These are phyloP conservation scores for Xylaria hypoxylon DNA, from an alignment of 2,329 filamentous ascomycete genomes.

Conservation along the genomic window DNA sequence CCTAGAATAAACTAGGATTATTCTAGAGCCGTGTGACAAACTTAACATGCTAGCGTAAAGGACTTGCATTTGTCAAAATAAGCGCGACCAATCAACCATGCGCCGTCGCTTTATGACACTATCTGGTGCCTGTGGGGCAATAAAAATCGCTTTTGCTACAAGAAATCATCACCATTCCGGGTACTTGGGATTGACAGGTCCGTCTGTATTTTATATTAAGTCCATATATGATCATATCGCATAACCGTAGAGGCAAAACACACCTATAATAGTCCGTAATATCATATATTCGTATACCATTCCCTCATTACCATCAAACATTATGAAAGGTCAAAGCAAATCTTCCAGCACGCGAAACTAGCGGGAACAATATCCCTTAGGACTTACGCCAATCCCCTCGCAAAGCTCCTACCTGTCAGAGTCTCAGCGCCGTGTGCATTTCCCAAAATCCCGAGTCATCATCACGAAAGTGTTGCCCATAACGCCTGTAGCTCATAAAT, in stretches of 20 bases:
- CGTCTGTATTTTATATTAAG: background rate
- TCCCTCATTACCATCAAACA: conserved; percentile 43
- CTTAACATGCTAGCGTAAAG: background rate
- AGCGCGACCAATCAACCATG: conserved; percentile 6
- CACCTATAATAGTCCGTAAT: conserved; percentile 27
- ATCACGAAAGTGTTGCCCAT: conserved; percentile 17
- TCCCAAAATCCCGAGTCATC: conserved; percentile 12
- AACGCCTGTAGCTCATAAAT: conserved; percentile 42
- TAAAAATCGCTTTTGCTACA: background rate
- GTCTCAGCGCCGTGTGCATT: conserved; percentile 25
- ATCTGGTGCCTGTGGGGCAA: background rate
- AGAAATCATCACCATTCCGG: background rate
- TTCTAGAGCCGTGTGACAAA: background rate
- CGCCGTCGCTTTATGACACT: background rate
- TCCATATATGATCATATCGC: conserved; percentile 6
- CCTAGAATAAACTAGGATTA: background rate
- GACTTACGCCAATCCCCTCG: conserved; percentile 15
- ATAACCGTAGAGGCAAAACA: conserved; percentile 17
- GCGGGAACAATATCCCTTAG: conserved; percentile 17
- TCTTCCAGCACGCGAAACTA: conserved; percentile 36
- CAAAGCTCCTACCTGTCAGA: conserved; percentile 33
- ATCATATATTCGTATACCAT: conserved; percentile 43
- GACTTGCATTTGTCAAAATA: conserved; percentile 7
- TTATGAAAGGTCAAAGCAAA: conserved; percentile 23
- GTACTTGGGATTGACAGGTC: background rate